Base-by-base conservation (phyloP, 208 protist species). In the Endotrypanum monterogeii region DNA sequence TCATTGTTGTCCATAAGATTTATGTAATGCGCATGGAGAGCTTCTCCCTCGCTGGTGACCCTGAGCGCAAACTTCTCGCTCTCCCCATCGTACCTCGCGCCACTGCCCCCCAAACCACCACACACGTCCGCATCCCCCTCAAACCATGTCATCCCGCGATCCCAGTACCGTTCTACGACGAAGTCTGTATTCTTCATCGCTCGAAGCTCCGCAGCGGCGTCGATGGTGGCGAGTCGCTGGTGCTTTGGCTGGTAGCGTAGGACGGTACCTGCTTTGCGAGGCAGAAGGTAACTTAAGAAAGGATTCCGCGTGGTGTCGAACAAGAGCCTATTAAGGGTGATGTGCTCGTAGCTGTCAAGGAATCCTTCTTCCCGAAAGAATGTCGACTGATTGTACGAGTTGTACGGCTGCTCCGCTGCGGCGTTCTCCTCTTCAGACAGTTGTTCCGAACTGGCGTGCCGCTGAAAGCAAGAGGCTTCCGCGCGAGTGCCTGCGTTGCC, bases 101-200 rank as follows among this genome's bases (percentile, higher is more conserved):
- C 41, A 28, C 56, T 1, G 63, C 71, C 60, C 9, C 61, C 54
- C 3, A 62, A 46, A 35, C 82, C 30, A 46, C 77, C 44, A 20
- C 72, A 65, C 35, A 35, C 67, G 14, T 74, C 30, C 11, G 73
- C 62, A 78, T 84, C 79, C 16, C 79, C 80, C 66, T 89, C 84
- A 62, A 88, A 85, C 74, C 82, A 87, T n/a, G 83, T 83, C 75
- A 92, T 86, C 63, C 76, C 79, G 3, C 41, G 68, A 48, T 96
- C 85, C 92, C 89, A 94, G 78, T 93, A 94, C 8, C 89, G 87
- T 71, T 93, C 88, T 35, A 96, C 89, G 52, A 88, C 67, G 79
- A 87, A 93, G 65, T 86, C 72, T 0, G 82, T 80, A n/a, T 72
- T 32, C 52, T 88, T 77, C 73, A 94, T 86, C 16, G 58, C 71